A percentile compares a stretch with the other conserved stretches of the same genome.
phyloP scores from a whole-genome alignment of 1,284 basidiomycete species.

The Anthracocystis panici-leucophaei region DNA sequence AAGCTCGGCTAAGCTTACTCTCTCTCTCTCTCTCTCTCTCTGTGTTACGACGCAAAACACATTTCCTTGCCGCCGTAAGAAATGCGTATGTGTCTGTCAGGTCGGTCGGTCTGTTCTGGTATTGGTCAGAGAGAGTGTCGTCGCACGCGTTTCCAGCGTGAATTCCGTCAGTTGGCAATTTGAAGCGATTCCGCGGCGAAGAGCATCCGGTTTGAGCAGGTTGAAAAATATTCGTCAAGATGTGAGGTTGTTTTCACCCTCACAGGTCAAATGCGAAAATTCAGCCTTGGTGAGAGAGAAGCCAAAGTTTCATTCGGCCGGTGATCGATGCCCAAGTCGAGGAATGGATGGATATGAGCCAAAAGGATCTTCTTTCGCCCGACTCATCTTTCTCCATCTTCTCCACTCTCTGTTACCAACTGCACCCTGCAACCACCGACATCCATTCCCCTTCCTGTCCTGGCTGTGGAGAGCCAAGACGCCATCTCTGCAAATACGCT shows the following conservation, averaged over 20 bases:
- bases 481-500: neutral
- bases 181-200: too few relatives aligned
- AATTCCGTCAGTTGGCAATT: too few relatives aligned
- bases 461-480: neutral
- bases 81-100: neutral
- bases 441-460: neutral
- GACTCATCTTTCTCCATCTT: constrained; percentile 34
- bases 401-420: constrained; percentile 27
- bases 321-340: constrained; percentile 30
- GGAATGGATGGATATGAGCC: neutral
- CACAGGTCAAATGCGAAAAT: neutral
- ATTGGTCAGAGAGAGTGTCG: neutral
- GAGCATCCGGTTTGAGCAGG: too few relatives aligned
- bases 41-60: neutral
- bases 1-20: constrained; percentile 9
- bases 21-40: too few relatives aligned
- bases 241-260: neutral
- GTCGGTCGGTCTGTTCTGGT: too few relatives aligned
- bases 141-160: too few relatives aligned
- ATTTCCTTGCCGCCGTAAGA: neutral
- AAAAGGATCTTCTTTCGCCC: constrained; percentile 43
- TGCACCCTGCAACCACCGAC: constrained; percentile 36
- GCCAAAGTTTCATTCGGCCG: constrained; percentile 37
- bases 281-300: too few relatives aligned
- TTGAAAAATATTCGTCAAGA: neutral